These are phyloP conservation scores for Marsdenia floribunda DNA, from an alignment of 257 asterid genomes.

Conservation along the genomic window DNA sequence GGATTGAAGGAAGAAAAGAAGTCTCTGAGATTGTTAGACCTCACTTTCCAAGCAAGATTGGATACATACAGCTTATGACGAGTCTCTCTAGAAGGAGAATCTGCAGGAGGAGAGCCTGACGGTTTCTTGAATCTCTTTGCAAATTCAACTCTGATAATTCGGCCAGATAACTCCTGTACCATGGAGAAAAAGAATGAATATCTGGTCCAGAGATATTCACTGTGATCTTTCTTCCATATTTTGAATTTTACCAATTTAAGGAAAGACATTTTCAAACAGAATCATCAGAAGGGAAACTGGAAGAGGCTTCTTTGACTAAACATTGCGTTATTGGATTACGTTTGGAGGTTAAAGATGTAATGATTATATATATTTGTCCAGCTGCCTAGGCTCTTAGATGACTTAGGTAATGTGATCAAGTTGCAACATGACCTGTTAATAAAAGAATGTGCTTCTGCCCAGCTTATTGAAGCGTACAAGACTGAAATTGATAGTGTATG, in stretches of 20 bases:
- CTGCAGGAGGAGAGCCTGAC: slow-evolving; percentile 28
- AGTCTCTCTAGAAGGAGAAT: slow-evolving; percentile 38
- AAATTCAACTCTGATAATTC: slow-evolving; percentile 65
- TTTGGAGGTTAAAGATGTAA: background rate
- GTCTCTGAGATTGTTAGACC: slow-evolving; percentile 70
- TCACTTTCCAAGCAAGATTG: slow-evolving; percentile 87
- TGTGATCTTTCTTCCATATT: background rate
- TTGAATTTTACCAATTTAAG: background rate
- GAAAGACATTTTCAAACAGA: background rate
- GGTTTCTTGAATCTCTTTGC: slow-evolving; percentile 75
- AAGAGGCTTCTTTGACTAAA: background rate
- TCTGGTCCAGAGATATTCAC: background rate
- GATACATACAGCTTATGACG: slow-evolving; percentile 61
- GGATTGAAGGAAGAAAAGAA: slow-evolving; percentile 62
- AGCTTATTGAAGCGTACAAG: background rate
- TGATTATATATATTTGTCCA: background rate
- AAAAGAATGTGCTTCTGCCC: background rate
- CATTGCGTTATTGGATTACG: background rate
- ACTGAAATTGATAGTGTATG: background rate
- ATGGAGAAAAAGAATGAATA: slow-evolving; percentile 15
- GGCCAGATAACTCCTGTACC: slow-evolving; percentile 65
- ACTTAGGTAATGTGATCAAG: background rate
- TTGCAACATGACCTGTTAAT: background rate
- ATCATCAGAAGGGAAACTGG: background rate
- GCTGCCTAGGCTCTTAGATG: background rate